Evolutionary conservation across 345 rosid genomes (phyloP), one percentile per base, ranked within the genome.

Genomic region (Aurinia saxatilis): DNA sequence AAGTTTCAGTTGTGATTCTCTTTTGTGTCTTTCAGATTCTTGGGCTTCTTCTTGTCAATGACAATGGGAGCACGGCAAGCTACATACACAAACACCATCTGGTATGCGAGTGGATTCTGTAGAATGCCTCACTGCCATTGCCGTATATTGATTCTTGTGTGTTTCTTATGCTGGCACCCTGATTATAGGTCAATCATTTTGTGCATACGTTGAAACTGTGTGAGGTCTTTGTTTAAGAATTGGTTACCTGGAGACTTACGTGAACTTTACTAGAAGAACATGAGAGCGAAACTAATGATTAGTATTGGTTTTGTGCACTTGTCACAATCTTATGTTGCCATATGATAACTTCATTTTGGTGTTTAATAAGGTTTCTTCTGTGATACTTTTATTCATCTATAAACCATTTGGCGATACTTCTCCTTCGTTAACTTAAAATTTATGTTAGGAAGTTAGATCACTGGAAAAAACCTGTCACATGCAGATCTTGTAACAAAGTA

Each of bases 51-150:
- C 80, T 92, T 75, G 87, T 79, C 77, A 87, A 85, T 62, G 98
- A 92, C 79, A 82, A 87, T 77, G 98, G 98, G 71, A 86, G 95
- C 84, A 82, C 96, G 1, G 85, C 96, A 66, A 85, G 68, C 73
- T 89, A 92, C 60, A 85, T 92, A 67, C 95, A 60, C 63, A 90
- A 68, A 62, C 95, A 89, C 71, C 88, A 89, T 67, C 84, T 92
- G 97, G 98, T 92, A 89, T 67, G 76, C 66, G 35, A 25, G 13
- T 56, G 46, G n/a, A 41, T 50, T 50, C 17, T 15, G 38, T 21
- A 33, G 66, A 58, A 21, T 31, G 52, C 52, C 38, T 48, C 16
- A 38, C n/a, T 47, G 58, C 40, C 21, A 23, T 56, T 47, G 58
- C 40, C 21, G 29, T 56, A 37, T 56, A 27, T 39, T 8, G 10